Base-by-base conservation (phyloP, 2,329 filamentous ascomycete species). In the Cercospora citrullina region DNA sequence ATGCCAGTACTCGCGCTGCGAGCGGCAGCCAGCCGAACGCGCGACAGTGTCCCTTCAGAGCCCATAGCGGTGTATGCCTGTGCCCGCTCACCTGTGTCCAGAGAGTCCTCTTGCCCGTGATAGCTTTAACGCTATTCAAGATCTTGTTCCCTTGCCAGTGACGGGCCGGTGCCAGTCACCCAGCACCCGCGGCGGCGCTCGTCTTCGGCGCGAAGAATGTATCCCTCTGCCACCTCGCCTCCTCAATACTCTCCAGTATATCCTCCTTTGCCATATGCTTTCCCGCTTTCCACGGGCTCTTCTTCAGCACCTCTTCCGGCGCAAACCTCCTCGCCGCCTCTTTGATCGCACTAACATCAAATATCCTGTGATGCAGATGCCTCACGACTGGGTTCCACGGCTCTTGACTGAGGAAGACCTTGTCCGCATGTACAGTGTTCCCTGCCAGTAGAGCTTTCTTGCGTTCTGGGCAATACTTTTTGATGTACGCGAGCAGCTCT, bases 161-260 rank as follows among this genome's bases (percentile, higher is more conserved):
- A 9, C 10, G 45, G n/a, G 45, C 45, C 26, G 10, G 16, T 48
- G 39, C 26, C 12, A 48, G 55, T 63, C 23, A 62, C 48, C 58
- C 58, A 61, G 16, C 58, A 42, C 42, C 36, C 71, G 12, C 28
- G 6, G 10, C 62, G 4, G 10, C 51, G 16, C 36, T 26, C 21
- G 51, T 39, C 30, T 61, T 61, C 36, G 55, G n/a, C 28, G 72
- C 75, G 78, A 96, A 96, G 65, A 96, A 86, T 18, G 82, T 82
- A 68, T 90, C 84, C 75, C 87, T 88, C 80, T 97, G 98, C 78
- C 91, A 97, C 75, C 83, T 88, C 64, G 94, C 94, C 83, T 99
- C 95, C 65, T 87, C 90, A 70, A 99, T 97, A 80, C 94, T 98
- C 83, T 99, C 95, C 69, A 97, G 80, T 67, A 99, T 97, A 79